Evolutionary conservation across 1,139 yeast genomes (phyloP).

Genomic region (Blastobotrys buckinghamii): DNA sequence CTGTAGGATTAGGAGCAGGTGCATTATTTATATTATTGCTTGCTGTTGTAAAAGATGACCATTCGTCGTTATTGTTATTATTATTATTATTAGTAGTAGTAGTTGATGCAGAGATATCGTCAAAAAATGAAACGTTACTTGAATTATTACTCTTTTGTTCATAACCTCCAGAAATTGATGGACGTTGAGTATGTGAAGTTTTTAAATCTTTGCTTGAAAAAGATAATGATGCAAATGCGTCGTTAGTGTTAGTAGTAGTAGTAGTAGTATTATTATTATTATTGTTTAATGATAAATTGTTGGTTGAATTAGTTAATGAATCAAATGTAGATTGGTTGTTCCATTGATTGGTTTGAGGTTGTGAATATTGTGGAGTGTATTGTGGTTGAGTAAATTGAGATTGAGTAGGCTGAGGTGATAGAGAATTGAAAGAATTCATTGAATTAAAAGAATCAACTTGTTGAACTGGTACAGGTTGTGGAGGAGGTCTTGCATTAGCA

Average conservation of each 20-base stretch:
- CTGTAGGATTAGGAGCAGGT: slow-evolving; percentile 21
- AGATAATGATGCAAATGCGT: slow-evolving; percentile 13
- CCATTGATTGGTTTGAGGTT: no score
- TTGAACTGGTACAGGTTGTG: slow-evolving; percentile 8
- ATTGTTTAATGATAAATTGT: slow-evolving; percentile 11
- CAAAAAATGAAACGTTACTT: neutral
- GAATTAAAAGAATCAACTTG: neutral
- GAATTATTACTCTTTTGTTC: neutral
- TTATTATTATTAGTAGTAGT: neutral
- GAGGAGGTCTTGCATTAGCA: slow-evolving; percentile 38
- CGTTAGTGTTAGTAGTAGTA: neutral
- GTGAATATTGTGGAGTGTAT: no score
- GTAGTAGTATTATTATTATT: neutral
- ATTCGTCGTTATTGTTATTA: slow-evolving; percentile 18
- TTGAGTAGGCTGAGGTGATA: neutral
- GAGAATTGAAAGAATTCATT: no score
- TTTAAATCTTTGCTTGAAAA: slow-evolving; percentile 2
- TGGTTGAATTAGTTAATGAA: slow-evolving; percentile 13
- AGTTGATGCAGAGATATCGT: neutral
- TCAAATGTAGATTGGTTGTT: slow-evolving; percentile 8
- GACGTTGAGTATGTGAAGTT: slow-evolving; percentile 1
- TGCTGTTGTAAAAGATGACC: slow-evolving; percentile 24
- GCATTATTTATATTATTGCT: slow-evolving; percentile 16
- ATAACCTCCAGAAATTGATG: slow-evolving; percentile 2
- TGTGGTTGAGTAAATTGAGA: no score